Percentiles rank a stretch among this genome's conserved stretches.
Conservation (phyloP, 306 rosid genomes). For the Spatholobus suberectus region DNA sequence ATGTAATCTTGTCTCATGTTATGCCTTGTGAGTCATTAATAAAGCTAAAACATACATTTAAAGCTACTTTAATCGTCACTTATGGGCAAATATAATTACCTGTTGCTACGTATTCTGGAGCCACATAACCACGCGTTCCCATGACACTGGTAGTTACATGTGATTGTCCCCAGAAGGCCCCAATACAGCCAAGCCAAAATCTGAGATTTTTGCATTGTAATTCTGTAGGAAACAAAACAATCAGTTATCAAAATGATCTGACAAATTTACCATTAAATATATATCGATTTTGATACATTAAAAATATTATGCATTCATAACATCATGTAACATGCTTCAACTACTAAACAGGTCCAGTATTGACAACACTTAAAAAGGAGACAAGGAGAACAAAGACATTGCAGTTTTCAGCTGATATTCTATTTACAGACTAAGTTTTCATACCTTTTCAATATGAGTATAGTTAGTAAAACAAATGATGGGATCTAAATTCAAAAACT, state of each 20-base stretch:
- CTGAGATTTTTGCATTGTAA: constrained; percentile 80
- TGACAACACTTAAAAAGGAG: neutral
- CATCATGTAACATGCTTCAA: neutral
- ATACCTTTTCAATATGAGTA: neutral
- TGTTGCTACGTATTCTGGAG: constrained; percentile 89
- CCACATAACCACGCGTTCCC: constrained; percentile 90
- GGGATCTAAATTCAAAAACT: no score
- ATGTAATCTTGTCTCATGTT: neutral
- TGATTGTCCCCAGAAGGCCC: constrained; percentile 80
- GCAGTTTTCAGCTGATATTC: neutral
- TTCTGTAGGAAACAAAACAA: constrained; percentile 47
- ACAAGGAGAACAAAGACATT: neutral
- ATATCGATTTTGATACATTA: neutral
- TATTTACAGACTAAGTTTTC: no score
- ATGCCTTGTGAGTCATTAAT: constrained; percentile 17
- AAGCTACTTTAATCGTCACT: constrained; percentile 7
- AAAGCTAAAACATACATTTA: neutral
- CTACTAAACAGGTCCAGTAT: neutral
- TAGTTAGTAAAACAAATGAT: neutral
- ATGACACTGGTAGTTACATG: constrained; percentile 84
- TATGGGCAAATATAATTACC: constrained; percentile 52
- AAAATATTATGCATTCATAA: constrained; percentile 7
- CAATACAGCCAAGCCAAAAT: constrained; percentile 85
- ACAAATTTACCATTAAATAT: neutral
- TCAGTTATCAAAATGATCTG: neutral